These are phyloP conservation scores for Phytopythium oedochilum DNA, from an alignment of 352 stramenopile species.

Conservation along the genomic window DNA sequence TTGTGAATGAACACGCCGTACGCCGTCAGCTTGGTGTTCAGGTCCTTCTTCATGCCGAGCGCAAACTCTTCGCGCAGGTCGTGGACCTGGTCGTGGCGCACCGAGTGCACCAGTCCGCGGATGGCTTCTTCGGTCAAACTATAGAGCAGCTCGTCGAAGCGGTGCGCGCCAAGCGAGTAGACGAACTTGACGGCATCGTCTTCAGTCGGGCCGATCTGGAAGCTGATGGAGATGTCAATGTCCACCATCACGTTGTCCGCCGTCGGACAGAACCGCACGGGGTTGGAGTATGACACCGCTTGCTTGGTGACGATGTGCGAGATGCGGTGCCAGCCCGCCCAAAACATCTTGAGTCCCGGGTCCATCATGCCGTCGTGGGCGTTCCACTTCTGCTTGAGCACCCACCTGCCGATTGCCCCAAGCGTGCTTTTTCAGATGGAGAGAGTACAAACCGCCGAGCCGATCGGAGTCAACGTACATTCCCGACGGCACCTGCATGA, in stretches of 20 bases:
- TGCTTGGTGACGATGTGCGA: conserved; percentile 88
- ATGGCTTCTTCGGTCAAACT: conserved; percentile 75
- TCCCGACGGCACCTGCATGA: conserved; percentile 60
- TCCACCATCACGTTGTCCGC: conserved; percentile 89
- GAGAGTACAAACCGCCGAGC: no score
- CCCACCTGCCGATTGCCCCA: no score
- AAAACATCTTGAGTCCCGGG: conserved; percentile 74
- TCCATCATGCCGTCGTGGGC: conserved; percentile 74
- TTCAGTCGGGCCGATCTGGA: conserved; percentile 77
- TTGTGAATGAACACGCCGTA: conserved; percentile 86
- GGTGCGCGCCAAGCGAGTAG: conserved; percentile 76
- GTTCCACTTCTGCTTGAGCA: conserved; percentile 87
- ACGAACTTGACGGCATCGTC: conserved; percentile 82
- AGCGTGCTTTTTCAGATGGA: no score
- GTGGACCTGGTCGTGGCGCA: conserved; percentile 80
- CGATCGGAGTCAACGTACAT: no score
- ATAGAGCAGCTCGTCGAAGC: conserved; percentile 83
- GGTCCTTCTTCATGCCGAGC: conserved; percentile 77
- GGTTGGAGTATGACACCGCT: conserved; percentile 76
- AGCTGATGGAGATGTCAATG: conserved; percentile 86
- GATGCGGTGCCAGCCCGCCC: conserved; percentile 73
- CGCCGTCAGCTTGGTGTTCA: conserved; percentile 61
- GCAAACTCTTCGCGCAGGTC: conserved; percentile 81
- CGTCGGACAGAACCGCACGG: conserved; percentile 66
- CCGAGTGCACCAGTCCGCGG: conserved; percentile 72